Conservation (phyloP, 2,329 filamentous ascomycete species). For the Pseudomassariella vexata region DNA sequence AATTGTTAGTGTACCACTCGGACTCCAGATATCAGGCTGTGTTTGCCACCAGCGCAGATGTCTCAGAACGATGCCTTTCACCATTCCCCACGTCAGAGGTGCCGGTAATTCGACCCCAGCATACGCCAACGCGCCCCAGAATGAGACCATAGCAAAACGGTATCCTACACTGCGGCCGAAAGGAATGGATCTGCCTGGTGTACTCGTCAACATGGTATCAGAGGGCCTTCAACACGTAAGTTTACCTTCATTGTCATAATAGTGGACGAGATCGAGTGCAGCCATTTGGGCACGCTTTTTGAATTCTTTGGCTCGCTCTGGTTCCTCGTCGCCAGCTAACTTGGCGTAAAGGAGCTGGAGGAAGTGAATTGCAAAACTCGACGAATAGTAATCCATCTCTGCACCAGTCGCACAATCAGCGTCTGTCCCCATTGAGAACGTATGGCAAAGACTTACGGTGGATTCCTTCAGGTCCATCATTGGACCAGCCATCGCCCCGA, state of each 20-base stretch:
- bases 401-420: no score
- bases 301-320: constrained; percentile 62
- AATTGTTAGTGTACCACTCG: constrained; percentile 68
- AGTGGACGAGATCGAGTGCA: constrained; percentile 68
- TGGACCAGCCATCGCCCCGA: constrained; percentile 76
- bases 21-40: constrained; percentile 67
- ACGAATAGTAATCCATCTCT: constrained; percentile 83
- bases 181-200: constrained; percentile 57
- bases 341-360: constrained; percentile 73
- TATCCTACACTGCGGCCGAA: constrained; percentile 76
- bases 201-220: constrained; percentile 2
- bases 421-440: no score
- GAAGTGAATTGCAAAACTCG: constrained; percentile 77
- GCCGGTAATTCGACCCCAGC: constrained; percentile 67
- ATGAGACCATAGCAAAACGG: constrained; percentile 79
- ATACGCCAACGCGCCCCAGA: constrained; percentile 74
- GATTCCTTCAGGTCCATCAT: constrained; percentile 72
- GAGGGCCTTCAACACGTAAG: not conserved
- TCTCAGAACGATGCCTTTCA: constrained; percentile 69
- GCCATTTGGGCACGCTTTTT: constrained; percentile 59
- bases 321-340: constrained; percentile 61
- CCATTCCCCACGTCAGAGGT: constrained; percentile 71
- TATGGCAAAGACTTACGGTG: constrained; percentile 45
- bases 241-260: constrained; percentile 61
- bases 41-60: constrained; percentile 77